Evolutionary conservation across 257 asterid species (phyloP), one percentile per base, ranked within the genome.

Genomic region (Nicotiana tabacum): DNA sequence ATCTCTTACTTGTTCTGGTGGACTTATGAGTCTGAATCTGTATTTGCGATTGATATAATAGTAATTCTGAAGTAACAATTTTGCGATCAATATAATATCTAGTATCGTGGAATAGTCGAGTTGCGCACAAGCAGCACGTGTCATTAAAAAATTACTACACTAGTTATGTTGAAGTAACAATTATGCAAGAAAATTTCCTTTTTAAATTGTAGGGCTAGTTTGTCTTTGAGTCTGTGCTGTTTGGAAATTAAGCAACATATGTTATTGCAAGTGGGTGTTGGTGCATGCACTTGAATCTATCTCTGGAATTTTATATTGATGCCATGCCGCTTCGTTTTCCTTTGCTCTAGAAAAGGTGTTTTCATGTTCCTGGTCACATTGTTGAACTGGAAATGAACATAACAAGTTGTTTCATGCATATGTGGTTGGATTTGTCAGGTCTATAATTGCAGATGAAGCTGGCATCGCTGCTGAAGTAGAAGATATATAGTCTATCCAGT

Each of bases 241-340:
- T 24, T 17, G 61, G 61, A 46, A 43, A 24, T 70, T 48, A 43
- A n/a, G 3, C 17, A 29, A 65, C 43, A 8, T 76, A 76, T 27
- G 10, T 76, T 76, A 76, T 48, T 51, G 80, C 80, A 76, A 76
- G 80, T 51, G 80, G 80, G 9, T 76, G 43, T 15, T 51, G 80
- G 64, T 76, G 80, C 80, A 76, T 76, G 80, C 80, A 76, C 53
- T 76, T 76, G 64, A 27, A 51, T 76, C 43, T 15, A 51, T 76
- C 33, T n/a, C 15, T 51, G 62, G 17, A 76, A 65, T 12, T 65
- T 65, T 27, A 33, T 76, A 27, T 7, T 48, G 24, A 74, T 74
- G 64, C 16, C 64, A 74, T 74, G 9, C 57, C 3, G 10, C n/a
- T 4, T n/a, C 10, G 18, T 67, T 16, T 6, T 67, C 43, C 4